Base-by-base conservation (phyloP, 345 rosid genomes). In the Geranium rotundifolium region DNA sequence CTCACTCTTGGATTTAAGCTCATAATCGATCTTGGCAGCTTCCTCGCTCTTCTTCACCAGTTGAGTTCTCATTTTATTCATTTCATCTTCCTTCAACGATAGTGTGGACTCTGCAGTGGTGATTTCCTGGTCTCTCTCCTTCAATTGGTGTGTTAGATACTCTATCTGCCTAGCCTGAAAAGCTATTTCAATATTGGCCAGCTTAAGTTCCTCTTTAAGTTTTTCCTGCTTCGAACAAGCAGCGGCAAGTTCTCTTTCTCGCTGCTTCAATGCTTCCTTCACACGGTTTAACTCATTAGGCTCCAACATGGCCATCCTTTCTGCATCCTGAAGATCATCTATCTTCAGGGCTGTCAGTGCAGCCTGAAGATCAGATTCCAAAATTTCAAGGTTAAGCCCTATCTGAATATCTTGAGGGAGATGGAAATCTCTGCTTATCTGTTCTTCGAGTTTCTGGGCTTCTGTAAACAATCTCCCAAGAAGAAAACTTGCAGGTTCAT, bases 101-200 rank as follows among this genome's bases (percentile, higher is more conserved):
- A 80, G 61, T 5, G 88, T 70, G 39, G 84, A 71, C 19, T 67
- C 79, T 66, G 79, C 72, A 18, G 84, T 74, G 29, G 68, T 61
- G 62, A 81, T 73, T 61, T 79, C 84, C 66, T 68, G 70, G 41
- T 84, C 95, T 63, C 79, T 77, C 57, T 82, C 89, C 73, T 67
- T 75, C 5, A 85, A 71, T 56, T 31, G 71, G 75, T 77, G 67
- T 74, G 80, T 89, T 54, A 89, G 77, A 31, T 80, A 84, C 63
- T 84, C 88, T 4, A 87, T 78, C 78, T 80, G 85, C 69, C 79
- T 79, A 15, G 93, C 84, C 73, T 84, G 90, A 66, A 85, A 82
- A 77, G 78, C 82, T 17, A 89, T 69, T 46, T 78, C 74, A 29
- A 77, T 66, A 74, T 85, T 84, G 0, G 82, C 87, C 59, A 49